phyloP scores from a whole-genome alignment of 345 rosid genomes.

The Melaleuca quinquenervia region DNA sequence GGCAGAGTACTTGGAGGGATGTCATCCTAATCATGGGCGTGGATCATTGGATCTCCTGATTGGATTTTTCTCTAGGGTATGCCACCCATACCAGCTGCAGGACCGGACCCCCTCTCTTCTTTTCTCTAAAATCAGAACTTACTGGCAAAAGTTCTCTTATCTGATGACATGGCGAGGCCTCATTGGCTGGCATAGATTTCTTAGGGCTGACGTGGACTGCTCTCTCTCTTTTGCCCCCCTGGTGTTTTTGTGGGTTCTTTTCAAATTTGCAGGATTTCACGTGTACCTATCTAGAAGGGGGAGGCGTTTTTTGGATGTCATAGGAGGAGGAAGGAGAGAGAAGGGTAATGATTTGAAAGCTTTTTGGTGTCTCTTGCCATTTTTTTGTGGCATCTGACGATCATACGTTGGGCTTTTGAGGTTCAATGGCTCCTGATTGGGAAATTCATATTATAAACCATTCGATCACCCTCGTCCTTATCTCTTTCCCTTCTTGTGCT shows the following conservation, averaged over 20 bases:
- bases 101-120: not conserved
- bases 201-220: slow-evolving; percentile 26
- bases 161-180: slow-evolving; percentile 18
- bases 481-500: not conserved
- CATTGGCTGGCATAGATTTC: slow-evolving; percentile 37
- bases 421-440: slow-evolving; percentile 40
- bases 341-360: slow-evolving; percentile 29
- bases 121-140: not conserved
- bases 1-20: not conserved
- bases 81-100: not conserved
- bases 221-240: not conserved
- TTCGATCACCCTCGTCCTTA: not conserved
- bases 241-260: not conserved
- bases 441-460: not conserved
- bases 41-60: not conserved
- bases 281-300: slow-evolving; percentile 17
- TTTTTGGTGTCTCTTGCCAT: slow-evolving; percentile 44
- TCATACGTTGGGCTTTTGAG: slow-evolving; percentile 51
- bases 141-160: slow-evolving; percentile 20
- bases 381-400: slow-evolving; percentile 39
- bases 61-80: not conserved
- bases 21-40: not conserved
- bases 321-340: not conserved
- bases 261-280: slow-evolving; percentile 16
- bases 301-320: slow-evolving; percentile 16